phyloP scores from a whole-genome alignment of 495 filamentous ascomycete species.

The Lasiosphaeria ovina region DNA sequence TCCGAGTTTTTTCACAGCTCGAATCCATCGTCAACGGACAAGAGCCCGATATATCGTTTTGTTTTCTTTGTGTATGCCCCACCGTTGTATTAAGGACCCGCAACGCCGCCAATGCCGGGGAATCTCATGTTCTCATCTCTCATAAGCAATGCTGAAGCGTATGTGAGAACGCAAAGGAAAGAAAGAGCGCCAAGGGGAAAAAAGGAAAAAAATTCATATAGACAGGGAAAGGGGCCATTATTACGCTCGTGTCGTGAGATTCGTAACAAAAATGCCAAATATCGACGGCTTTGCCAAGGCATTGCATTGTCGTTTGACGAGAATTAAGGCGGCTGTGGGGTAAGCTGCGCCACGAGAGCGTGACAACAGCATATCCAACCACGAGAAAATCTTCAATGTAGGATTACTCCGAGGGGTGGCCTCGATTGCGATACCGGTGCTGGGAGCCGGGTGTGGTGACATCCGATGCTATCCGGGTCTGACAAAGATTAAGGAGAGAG shows the following conservation, averaged over 20 bases:
- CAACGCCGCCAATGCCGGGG: constrained; percentile 24
- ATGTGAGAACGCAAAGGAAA: constrained; percentile 7
- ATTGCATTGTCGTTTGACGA: not conserved
- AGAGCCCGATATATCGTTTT: not conserved
- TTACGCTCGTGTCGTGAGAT: constrained; percentile 19
- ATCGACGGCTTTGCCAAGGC: not conserved
- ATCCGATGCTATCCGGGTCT: too few relatives aligned
- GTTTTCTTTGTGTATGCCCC: constrained; percentile 9
- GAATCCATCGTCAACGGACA: too few relatives aligned
- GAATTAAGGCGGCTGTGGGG: not conserved
- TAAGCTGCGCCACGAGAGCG: not conserved
- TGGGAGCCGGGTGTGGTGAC: too few relatives aligned
- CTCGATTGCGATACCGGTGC: too few relatives aligned
- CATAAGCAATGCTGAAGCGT: constrained; percentile 14
- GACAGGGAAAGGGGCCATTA: constrained; percentile 8
- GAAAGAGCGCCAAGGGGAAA: not conserved
- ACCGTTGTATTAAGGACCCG: constrained; percentile 7
- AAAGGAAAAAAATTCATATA: constrained; percentile 16
- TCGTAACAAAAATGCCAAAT: constrained; percentile 11
- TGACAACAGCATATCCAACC: not conserved
- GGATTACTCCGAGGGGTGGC: too few relatives aligned
- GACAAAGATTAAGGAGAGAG: not conserved
- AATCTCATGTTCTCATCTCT: constrained; percentile 26
- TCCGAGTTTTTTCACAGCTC: too few relatives aligned
- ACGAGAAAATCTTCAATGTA: too few relatives aligned